Base-by-base conservation (phyloP, 108 stramenopile species). In the Pseudonitzschia pungens region DNA sequence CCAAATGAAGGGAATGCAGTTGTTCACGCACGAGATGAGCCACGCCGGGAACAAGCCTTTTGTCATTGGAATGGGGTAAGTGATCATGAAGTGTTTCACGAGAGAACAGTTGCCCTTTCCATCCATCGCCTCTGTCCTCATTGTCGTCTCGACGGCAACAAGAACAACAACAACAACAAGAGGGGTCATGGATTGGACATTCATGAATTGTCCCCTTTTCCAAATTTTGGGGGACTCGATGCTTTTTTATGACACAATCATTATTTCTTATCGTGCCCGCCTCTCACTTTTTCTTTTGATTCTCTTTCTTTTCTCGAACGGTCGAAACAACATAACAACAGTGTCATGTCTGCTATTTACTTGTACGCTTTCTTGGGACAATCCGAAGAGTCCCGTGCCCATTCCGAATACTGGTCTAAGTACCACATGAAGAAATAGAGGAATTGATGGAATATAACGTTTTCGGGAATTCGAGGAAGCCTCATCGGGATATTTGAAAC, bases 21-120 rank as follows among this genome's bases (percentile, higher is more conserved):
- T 92, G 31, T 74, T 89, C 60, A 71, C 83, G 45, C 89, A 95
- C 66, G 91, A 95, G 70, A 79, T 89, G 44, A 83, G 75, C 31
- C 88, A 91, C 65, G 67, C 80, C 48, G 93, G 93, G 45, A 91
- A 91, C 77, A 72, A 75, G 57, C 91, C 91, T 12, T 95, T 95
- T 75, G 82, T 85, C 60, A 77, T 86, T 71, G 93, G 93, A 43
- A 87, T 95, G 70, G 89, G 68, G 87, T 87, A 60, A 77, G 84
- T 43, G 6, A 9, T 43, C 42, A 6, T 11, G 42, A 43, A 43
- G 42, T 9, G 11, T 43, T 43, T 43, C 42, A 9, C 11, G 6
- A 11, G 9, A 11, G 11, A 43, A 43, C 42, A n/a, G 42, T 43
- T 43, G 42, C 42, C 9, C 11, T 11, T 43, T n/a, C n/a, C n/a